Percentiles rank a stretch among this genome's conserved stretches.
Evolutionary conservation across 2,329 filamentous ascomycete genomes (phyloP).

Genomic region (Cytospora chrysosperma): DNA sequence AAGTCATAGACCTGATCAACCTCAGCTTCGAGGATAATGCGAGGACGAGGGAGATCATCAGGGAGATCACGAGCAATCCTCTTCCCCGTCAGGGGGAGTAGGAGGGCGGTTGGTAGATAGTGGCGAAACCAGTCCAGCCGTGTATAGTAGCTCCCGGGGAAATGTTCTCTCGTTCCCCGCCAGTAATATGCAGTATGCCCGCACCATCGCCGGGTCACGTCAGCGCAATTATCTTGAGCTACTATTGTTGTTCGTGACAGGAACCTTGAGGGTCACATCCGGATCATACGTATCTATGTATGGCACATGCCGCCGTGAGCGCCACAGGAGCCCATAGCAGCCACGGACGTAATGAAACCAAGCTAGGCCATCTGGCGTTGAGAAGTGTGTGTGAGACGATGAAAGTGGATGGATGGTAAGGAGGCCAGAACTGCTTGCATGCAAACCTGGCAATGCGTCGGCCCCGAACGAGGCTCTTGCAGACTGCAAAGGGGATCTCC

Average conservation of each 20-base stretch:
- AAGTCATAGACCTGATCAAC: slow-evolving; percentile 62
- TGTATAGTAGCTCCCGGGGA: neutral
- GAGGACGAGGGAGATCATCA: slow-evolving; percentile 56
- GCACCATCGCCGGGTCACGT: neutral
- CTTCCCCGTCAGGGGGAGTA: slow-evolving; percentile 35
- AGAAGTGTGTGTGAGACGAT: neutral
- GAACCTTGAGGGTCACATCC: neutral
- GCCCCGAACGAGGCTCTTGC: neutral
- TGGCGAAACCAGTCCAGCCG: neutral
- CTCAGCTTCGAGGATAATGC: slow-evolving; percentile 65
- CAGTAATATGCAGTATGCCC: neutral
- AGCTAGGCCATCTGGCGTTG: neutral
- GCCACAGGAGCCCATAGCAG: neutral
- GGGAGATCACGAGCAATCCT: slow-evolving; percentile 55
- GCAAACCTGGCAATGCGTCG: no score
- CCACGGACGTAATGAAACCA: neutral
- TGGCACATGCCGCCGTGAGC: neutral
- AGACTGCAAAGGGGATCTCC: neutral
- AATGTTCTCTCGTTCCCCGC: neutral
- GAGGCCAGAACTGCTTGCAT: neutral
- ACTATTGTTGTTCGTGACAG: neutral
- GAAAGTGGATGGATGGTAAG: neutral
- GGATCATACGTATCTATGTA: neutral
- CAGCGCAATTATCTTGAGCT: neutral
- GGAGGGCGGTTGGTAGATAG: slow-evolving; percentile 14